Evolutionary conservation across 176 grass and related monocot genomes (phyloP).

Genomic region (Oryza longistaminata): DNA sequence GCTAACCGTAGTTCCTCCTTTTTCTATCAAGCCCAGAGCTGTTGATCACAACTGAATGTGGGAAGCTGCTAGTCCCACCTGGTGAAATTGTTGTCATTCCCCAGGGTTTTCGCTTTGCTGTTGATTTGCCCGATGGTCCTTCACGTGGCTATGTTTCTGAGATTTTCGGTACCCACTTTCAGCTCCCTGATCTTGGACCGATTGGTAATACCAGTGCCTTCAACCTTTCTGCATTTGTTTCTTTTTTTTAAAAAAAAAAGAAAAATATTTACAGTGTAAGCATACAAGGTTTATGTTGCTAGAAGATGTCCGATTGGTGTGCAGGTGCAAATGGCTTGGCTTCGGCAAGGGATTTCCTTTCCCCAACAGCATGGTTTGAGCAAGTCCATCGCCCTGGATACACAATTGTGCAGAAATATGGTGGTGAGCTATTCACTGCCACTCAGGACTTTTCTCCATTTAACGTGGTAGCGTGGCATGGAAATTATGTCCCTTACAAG

Average conservation of each 20-base stretch:
- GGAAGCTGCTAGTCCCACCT: constrained; percentile 66
- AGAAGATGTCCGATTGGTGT: neutral
- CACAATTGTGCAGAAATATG: constrained; percentile 80
- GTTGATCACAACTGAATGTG: constrained; percentile 88
- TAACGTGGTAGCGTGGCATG: constrained; percentile 96
- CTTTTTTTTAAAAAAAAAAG: neutral
- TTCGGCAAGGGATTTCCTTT: constrained; percentile 80
- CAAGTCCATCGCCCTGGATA: constrained; percentile 62
- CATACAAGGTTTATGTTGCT: neutral
- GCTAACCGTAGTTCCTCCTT: constrained; percentile 23
- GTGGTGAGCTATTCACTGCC: constrained; percentile 81
- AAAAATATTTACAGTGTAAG: neutral
- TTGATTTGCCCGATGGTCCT: constrained; percentile 73
- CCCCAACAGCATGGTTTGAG: constrained; percentile 85
- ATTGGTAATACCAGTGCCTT: constrained; percentile 66
- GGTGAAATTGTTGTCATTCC: constrained; percentile 93
- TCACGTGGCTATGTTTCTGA: constrained; percentile 87
- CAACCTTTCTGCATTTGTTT: neutral
- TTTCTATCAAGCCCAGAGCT: constrained; percentile 73
- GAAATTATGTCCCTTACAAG: constrained; percentile 96
- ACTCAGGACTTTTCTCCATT: constrained; percentile 94
- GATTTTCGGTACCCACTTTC: constrained; percentile 89
- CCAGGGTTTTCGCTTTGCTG: constrained; percentile 83
- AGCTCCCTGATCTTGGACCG: constrained; percentile 92
- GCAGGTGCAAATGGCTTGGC: constrained; percentile 92